phyloP scores from a whole-genome alignment of 306 rosid species.

The Fagus sylvatica region DNA sequence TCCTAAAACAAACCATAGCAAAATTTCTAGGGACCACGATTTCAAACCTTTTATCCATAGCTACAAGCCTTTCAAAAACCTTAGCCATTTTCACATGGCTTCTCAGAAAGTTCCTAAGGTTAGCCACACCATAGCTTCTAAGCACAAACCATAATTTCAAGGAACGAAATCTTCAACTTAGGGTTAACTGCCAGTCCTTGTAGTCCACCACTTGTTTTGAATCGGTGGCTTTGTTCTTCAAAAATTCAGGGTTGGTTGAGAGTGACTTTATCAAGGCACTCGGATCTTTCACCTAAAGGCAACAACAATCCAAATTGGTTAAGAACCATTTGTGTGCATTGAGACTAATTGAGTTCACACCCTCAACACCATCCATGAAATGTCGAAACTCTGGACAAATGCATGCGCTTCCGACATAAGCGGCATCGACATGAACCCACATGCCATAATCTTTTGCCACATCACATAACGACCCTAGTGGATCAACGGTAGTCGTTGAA shows the following conservation, averaged over 20 bases:
- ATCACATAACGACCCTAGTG: slow-evolving; percentile 15
- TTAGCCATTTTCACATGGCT: slow-evolving; percentile 32
- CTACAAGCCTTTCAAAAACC: slow-evolving; percentile 29
- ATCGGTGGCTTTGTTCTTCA: slow-evolving; percentile 17
- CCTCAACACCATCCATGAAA: slow-evolving; percentile 29
- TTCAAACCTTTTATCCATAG: slow-evolving; percentile 27
- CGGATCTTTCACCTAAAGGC: slow-evolving; percentile 37
- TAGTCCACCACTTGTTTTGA: slow-evolving; percentile 30
- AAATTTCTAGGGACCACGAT: slow-evolving; percentile 27
- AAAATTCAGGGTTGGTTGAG: slow-evolving; percentile 16
- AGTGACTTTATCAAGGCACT: slow-evolving; percentile 15
- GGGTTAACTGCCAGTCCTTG: slow-evolving; percentile 36
- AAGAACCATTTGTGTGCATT: slow-evolving; percentile 51
- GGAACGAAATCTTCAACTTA: slow-evolving; percentile 21
- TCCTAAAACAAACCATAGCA: slow-evolving; percentile 33
- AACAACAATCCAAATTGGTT: slow-evolving; percentile 38
- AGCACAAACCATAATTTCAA: slow-evolving; percentile 28
- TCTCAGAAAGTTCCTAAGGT: slow-evolving; percentile 23
- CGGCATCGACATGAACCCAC: slow-evolving; percentile 52
- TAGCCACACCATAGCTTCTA: slow-evolving; percentile 24
- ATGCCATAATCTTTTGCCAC: slow-evolving; percentile 34
- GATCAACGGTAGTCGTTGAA: slow-evolving; percentile 38
- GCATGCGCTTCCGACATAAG: slow-evolving; percentile 42
- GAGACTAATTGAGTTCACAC: slow-evolving; percentile 36
- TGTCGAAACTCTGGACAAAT: slow-evolving; percentile 46